phyloP scores from a whole-genome alignment of 805 yeast species.

The Starmerella cellae region DNA sequence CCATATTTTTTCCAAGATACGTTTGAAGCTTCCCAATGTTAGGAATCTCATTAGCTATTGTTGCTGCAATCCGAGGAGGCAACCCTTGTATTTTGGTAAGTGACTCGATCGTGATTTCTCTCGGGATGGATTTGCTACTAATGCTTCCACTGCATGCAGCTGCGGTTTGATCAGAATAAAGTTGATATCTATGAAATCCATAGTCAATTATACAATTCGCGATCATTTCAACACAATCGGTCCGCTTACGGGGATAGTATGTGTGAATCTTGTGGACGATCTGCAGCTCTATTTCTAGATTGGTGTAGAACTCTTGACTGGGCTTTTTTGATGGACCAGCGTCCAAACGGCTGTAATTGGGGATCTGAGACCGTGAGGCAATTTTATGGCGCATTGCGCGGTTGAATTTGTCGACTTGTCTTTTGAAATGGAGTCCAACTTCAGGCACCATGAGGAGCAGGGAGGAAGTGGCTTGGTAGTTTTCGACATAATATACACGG shows the following conservation, averaged over 20 bases:
- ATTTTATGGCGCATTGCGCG: conserved; percentile 12
- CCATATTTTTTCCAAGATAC: conserved; percentile 1
- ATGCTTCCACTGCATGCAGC: conserved; percentile 10
- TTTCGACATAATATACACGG: too few relatives aligned
- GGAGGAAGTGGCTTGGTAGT: not conserved
- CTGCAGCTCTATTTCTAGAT: conserved; percentile 14
- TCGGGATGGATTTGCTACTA: conserved; percentile 3
- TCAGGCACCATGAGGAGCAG: conserved; percentile 13
- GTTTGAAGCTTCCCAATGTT: conserved; percentile 6
- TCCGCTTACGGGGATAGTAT: conserved; percentile 9
- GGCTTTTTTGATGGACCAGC: too few relatives aligned
- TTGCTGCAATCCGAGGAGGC: conserved; percentile 16
- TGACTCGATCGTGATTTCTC: conserved; percentile 12
- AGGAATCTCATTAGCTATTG: conserved; percentile 6
- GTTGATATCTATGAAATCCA: conserved; percentile 11
- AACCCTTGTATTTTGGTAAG: conserved; percentile 13
- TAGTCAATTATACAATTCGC: conserved; percentile 14
- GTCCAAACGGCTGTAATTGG: not conserved
- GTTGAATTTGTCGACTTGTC: conserved; percentile 8
- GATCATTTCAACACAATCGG: conserved; percentile 12
- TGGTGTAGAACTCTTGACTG: conserved; percentile 8
- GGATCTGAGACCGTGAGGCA: not conserved
- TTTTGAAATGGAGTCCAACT: conserved; percentile 5
- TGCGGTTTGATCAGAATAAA: conserved; percentile 1
- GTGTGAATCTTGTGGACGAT: conserved; percentile 8